These are phyloP conservation scores for Fistulinella cinereoalba DNA, from an alignment of 1,284 basidiomycete genomes.

Conservation along the genomic window DNA sequence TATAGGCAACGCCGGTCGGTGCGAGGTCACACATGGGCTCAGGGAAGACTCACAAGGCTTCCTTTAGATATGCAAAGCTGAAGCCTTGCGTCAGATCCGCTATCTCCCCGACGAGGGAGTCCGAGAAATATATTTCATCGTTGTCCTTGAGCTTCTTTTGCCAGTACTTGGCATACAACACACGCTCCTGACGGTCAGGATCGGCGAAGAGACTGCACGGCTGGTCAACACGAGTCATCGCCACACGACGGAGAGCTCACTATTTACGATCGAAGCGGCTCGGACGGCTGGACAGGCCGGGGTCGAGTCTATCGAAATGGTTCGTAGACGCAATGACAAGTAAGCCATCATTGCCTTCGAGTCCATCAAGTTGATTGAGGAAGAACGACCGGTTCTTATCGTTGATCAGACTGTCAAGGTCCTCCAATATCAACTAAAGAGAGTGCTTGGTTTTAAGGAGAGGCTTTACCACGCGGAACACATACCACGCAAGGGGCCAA, in stretches of 20 bases:
- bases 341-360: slow-evolving; percentile 73
- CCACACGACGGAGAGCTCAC: slow-evolving; percentile 41
- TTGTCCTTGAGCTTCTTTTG: slow-evolving; percentile 66
- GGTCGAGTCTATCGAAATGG: slow-evolving; percentile 76
- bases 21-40: neutral
- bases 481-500: slow-evolving; percentile 66
- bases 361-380: slow-evolving; percentile 77
- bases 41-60: slow-evolving; percentile 64
- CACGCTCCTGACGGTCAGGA: slow-evolving; percentile 60
- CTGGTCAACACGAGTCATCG: slow-evolving; percentile 1
- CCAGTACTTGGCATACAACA: slow-evolving; percentile 72
- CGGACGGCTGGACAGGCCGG: slow-evolving; percentile 69
- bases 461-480: neutral
- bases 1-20: neutral
- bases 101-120: slow-evolving; percentile 56
- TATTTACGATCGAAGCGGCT: slow-evolving; percentile 85
- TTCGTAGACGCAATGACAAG: slow-evolving; percentile 81
- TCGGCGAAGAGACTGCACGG: slow-evolving; percentile 57
- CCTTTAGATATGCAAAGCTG: slow-evolving; percentile 82
- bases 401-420: slow-evolving; percentile 78
- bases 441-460: neutral
- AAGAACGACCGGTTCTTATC: slow-evolving; percentile 79
- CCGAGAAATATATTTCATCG: slow-evolving; percentile 61
- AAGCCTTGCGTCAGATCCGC: slow-evolving; percentile 61
- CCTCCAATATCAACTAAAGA: slow-evolving; percentile 58